Conservation (phyloP, 495 filamentous ascomycete species). For the Aspergillus saccharolyticus region DNA sequence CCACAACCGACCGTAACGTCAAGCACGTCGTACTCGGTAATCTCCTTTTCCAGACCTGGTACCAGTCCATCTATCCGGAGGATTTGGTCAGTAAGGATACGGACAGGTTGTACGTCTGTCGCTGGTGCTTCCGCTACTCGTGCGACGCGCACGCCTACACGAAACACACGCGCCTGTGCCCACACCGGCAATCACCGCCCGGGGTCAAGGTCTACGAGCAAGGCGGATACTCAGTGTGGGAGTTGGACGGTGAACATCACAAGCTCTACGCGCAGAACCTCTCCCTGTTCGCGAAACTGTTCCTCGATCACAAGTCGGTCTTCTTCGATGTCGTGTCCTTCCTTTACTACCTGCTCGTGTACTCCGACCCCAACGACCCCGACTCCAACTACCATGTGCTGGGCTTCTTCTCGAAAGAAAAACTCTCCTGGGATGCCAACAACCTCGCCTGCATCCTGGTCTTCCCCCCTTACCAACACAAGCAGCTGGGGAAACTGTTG, state of each 20-base stretch:
- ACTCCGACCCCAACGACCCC: slow-evolving; percentile 35
- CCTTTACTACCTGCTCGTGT: slow-evolving; percentile 83
- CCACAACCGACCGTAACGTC: not conserved
- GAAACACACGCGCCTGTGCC: slow-evolving; percentile 43
- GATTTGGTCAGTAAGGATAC: slow-evolving; percentile 42
- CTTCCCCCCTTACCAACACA: slow-evolving; percentile 92
- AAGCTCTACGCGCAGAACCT: slow-evolving; percentile 94
- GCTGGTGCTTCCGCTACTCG: slow-evolving; percentile 89
- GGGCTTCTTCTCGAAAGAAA: slow-evolving; percentile 98
- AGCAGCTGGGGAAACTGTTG: slow-evolving; percentile 79
- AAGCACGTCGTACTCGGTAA: slow-evolving; percentile 69
- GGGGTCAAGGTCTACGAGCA: slow-evolving; percentile 53
- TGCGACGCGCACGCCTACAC: slow-evolving; percentile 60
- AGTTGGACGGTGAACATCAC: slow-evolving; percentile 84
- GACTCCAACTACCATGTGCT: slow-evolving; percentile 52
- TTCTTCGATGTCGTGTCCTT: slow-evolving; percentile 96
- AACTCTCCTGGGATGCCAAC: slow-evolving; percentile 97
- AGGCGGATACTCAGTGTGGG: slow-evolving; percentile 67
- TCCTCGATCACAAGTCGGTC: slow-evolving; percentile 95
- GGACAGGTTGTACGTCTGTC: slow-evolving; percentile 44
- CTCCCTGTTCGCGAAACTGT: slow-evolving; percentile 94
- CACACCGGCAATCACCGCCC: slow-evolving; percentile 34
- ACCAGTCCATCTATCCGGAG: slow-evolving; percentile 72
- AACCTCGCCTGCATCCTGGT: slow-evolving; percentile 96
- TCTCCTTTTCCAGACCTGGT: slow-evolving; percentile 70